These are phyloP conservation scores for Lactarius akahatsu DNA, from an alignment of 768 basidiomycete species.

Conservation along the genomic window DNA sequence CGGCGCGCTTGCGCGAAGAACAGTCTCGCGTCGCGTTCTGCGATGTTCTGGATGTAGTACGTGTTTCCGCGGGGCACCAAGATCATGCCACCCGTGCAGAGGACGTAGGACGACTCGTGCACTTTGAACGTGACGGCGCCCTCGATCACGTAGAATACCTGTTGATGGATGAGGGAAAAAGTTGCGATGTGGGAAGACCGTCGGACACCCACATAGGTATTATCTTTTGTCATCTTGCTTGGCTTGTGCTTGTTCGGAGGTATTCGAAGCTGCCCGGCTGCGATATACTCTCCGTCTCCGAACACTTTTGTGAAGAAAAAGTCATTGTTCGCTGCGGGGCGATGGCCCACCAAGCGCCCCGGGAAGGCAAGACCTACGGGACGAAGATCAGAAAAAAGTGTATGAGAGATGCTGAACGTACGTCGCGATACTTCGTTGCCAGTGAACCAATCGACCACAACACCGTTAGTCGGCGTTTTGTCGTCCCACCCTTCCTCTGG, in stretches of 20 bases:
- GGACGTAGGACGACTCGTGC: conserved; percentile 72
- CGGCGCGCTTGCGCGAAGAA: conserved; percentile 91
- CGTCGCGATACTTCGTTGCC: conserved; percentile 66
- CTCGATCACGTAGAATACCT: conserved; percentile 81
- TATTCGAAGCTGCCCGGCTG: conserved; percentile 83
- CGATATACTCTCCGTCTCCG: conserved; percentile 87
- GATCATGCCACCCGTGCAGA: conserved; percentile 83
- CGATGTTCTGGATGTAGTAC: conserved; percentile 88
- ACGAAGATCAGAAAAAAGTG: not conserved
- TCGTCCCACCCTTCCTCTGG: conserved; percentile 82
- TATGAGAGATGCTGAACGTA: conserved; percentile 43
- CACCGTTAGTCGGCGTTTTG: conserved; percentile 61
- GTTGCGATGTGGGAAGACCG: conserved; percentile 21
- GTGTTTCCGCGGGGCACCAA: conserved; percentile 93
- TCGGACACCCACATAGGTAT: conserved; percentile 71
- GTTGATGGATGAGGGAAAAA: conserved; percentile 3
- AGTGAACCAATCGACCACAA: conserved; percentile 66
- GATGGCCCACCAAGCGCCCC: conserved; percentile 61
- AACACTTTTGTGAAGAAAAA: conserved; percentile 94
- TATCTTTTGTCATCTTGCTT: conserved; percentile 87
- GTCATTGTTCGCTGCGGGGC: conserved; percentile 55
- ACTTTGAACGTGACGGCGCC: conserved; percentile 87
- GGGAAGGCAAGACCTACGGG: conserved; percentile 78
- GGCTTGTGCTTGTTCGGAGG: conserved; percentile 81
- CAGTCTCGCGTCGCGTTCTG: conserved; percentile 71